Conservation (phyloP, 495 filamentous ascomycete genomes). For the Penicillium odoratum region DNA sequence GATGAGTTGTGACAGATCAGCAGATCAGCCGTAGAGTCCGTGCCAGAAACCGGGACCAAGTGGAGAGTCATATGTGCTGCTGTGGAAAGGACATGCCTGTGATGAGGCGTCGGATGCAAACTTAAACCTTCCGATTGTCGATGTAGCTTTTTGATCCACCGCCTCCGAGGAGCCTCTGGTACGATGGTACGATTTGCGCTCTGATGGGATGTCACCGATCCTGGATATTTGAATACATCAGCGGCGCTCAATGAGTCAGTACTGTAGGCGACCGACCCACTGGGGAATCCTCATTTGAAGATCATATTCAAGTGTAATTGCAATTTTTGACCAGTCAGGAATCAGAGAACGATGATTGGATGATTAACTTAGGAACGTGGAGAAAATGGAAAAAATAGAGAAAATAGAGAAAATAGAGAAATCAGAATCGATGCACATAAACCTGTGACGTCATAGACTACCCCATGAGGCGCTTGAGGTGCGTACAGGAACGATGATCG, state of each 20-base stretch:
- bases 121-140: background rate
- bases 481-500: background rate
- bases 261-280: background rate
- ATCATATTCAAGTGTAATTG: background rate
- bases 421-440: background rate
- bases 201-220: background rate
- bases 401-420: too few relatives aligned
- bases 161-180: background rate
- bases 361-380: slow-evolving; percentile 12
- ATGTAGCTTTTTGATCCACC: background rate
- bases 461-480: slow-evolving; percentile 15
- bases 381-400: background rate
- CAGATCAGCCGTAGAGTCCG: background rate
- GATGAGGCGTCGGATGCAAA: background rate
- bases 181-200: background rate
- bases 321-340: background rate
- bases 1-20: background rate
- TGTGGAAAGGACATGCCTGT: background rate
- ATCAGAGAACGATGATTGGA: slow-evolving; percentile 4
- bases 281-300: background rate
- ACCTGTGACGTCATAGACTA: slow-evolving; percentile 14
- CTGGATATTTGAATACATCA: background rate
- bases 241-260: background rate
- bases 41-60: background rate
- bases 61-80: background rate